Conservation (phyloP, 75 land plant genomes). For the Selaginella tamariscina region DNA sequence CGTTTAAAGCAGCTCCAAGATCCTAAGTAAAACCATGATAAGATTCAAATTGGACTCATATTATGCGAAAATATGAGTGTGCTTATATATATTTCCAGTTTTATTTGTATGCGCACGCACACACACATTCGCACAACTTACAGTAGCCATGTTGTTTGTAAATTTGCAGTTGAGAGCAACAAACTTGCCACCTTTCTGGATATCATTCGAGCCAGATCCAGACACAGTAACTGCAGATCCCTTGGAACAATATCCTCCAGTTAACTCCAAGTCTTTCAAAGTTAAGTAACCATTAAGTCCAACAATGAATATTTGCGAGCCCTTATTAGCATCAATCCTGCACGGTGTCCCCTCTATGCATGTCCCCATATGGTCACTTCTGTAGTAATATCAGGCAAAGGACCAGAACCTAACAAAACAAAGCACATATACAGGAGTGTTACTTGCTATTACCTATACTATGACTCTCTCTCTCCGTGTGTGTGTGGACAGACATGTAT, state of each 20-base stretch:
- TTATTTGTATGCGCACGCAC: neutral
- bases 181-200: conserved; percentile 14
- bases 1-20: conserved; percentile 22
- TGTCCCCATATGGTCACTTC: conserved; percentile 13
- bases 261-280: conserved; percentile 23
- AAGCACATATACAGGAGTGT: no score
- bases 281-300: conserved; percentile 25
- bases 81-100: no score
- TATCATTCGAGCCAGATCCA: conserved; percentile 13
- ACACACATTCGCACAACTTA: neutral
- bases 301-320: conserved; percentile 23
- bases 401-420: neutral
- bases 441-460: no score
- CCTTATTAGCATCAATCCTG: conserved; percentile 12
- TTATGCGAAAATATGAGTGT: conserved; percentile 2
- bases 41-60: neutral
- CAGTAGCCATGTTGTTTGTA: conserved; percentile 24
- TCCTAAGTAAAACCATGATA: neutral
- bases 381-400: conserved; percentile 10
- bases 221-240: conserved; percentile 26
- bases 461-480: no score
- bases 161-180: conserved; percentile 19
- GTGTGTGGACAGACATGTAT: neutral
- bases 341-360: conserved; percentile 9
- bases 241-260: conserved; percentile 19